Base-by-base conservation (phyloP, 1,284 basidiomycete genomes). In the Somion occarium region DNA sequence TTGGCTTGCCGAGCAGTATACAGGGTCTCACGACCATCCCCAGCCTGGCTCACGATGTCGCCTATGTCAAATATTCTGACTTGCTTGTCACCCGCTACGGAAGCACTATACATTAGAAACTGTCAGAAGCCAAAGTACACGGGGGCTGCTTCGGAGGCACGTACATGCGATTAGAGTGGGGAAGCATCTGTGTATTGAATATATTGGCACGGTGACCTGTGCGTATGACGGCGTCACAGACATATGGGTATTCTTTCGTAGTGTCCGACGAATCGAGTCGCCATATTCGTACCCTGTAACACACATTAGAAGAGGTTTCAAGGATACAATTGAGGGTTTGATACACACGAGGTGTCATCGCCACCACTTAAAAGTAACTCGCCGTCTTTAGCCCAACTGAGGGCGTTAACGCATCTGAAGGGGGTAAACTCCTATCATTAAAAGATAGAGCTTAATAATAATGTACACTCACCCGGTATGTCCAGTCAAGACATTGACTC, bases 121-220 rank as follows among this genome's bases (percentile, higher is more conserved):
- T 37, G n/a, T 37, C 34, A 37, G 34, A 13, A 46, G n/a, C 26
- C 15, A 18, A 15, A 15, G 23, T 20, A 11, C 11, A 9, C 39
- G 15, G 19, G 39, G 15, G 39, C 7, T 9, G 39, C 7, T 22
- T 7, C 27, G 3, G 39, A 7, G 26, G 13, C 15, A 5, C 15
- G 42, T 60, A 85, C 83, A 85, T 82, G 54, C 81, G 73, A 37
- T 79, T 74, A 18, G 85, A 85, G 59, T 82, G 73, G 0, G 93
- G 92, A 1, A 96, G 74, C 76, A 91, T 89, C 49, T 91, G 84
- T 1, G 83, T 83, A 52, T 84, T 87, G 73, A 98, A 98, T 53
- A 98, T 93, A 64, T 97, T 97, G 15, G 79, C 82, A 24, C 73
- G 76, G 69, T 98, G 94, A 1, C 90, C 91, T 1, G 91, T 93